Conservation (phyloP, 2,329 filamentous ascomycete genomes). For the Phyllosticta paracitricarpa region DNA sequence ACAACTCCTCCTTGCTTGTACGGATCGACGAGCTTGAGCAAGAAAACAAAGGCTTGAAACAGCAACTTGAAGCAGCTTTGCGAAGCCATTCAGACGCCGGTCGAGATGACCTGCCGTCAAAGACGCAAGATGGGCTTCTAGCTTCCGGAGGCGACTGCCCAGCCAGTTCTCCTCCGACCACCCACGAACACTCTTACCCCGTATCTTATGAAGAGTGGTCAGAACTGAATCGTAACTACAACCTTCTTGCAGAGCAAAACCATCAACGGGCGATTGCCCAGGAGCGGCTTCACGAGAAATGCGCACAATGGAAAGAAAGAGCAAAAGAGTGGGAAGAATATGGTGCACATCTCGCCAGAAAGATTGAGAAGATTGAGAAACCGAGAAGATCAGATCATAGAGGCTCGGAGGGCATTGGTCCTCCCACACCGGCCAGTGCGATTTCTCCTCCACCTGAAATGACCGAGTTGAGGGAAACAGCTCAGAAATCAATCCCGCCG, state of each 20-base stretch:
- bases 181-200: neutral
- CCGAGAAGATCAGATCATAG: neutral
- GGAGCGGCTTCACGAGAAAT: neutral
- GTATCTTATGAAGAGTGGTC: neutral
- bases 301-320: neutral
- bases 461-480: neutral
- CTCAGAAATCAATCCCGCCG: neutral
- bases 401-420: neutral
- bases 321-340: neutral
- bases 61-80: slow-evolving; percentile 3
- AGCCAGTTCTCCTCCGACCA: neutral
- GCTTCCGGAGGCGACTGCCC: neutral
- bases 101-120: neutral
- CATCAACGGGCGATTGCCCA: neutral
- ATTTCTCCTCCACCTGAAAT: neutral
- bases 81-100: neutral
- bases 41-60: slow-evolving; percentile 14
- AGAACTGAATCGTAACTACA: neutral
- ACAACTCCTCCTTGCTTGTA: neutral
- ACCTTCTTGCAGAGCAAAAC: neutral
- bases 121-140: neutral
- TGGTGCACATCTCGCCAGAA: neutral
- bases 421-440: neutral
- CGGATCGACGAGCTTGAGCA: slow-evolving; percentile 5
- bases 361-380: neutral